These are phyloP conservation scores for Clarireedia paspali DNA, from an alignment of 2,329 filamentous ascomycete genomes.

Conservation along the genomic window DNA sequence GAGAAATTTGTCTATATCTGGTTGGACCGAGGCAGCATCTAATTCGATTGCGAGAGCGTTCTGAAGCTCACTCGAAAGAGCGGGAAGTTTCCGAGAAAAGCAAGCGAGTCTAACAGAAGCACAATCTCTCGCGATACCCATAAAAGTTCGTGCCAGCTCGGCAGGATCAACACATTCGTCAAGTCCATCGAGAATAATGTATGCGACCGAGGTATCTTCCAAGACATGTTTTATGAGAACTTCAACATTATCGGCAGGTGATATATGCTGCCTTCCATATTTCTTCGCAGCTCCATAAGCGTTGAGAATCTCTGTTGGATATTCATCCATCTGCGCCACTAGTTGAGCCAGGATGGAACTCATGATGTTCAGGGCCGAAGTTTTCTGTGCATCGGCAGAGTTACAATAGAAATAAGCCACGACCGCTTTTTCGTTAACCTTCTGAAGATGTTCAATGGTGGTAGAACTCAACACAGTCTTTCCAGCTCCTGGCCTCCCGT, in stretches of 20 bases:
- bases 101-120: background rate
- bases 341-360: conserved; percentile 5
- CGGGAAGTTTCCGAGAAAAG: conserved; percentile 1
- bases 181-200: conserved; percentile 4
- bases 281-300: conserved; percentile 1
- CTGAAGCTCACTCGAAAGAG: background rate
- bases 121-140: background rate
- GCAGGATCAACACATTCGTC: conserved; percentile 3
- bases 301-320: background rate
- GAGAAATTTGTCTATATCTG: conserved; percentile 5
- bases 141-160: background rate
- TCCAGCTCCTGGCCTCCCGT: conserved; percentile 1
- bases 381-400: background rate
- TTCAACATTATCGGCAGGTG: background rate
- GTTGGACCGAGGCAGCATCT: background rate
- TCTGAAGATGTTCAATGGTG: background rate
- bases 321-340: background rate
- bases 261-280: conserved; percentile 6
- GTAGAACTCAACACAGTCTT: conserved; percentile 1
- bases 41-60: background rate
- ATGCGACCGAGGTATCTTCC: background rate
- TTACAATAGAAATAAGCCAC: conserved; percentile 6
- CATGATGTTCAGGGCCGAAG: background rate
- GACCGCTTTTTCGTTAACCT: background rate
- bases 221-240: background rate